These are phyloP conservation scores for Sporothrix mexicana DNA, from an alignment of 2,329 filamentous ascomycete genomes.

Conservation along the genomic window DNA sequence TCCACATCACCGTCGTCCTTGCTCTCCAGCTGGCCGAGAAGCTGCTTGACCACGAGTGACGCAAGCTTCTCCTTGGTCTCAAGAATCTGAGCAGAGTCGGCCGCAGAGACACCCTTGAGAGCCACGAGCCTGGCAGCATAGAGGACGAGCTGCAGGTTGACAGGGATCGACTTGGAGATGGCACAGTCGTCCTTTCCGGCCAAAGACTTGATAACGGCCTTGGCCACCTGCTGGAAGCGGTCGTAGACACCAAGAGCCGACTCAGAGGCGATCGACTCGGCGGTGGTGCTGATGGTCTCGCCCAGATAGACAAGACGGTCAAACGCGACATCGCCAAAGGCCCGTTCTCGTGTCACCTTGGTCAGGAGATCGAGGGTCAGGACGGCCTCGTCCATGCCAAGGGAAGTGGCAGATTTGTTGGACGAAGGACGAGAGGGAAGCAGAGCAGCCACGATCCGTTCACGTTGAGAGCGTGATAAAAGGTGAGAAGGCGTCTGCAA, in stretches of 20 bases:
- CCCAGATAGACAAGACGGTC: constrained; percentile 46
- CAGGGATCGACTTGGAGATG: background rate
- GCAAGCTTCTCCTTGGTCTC: constrained; percentile 22
- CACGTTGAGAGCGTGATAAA: constrained; percentile 52
- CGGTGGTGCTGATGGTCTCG: constrained; percentile 30
- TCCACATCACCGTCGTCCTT: constrained; percentile 28
- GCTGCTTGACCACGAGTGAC: constrained; percentile 21
- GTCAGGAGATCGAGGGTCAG: constrained; percentile 53
- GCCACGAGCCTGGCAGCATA: constrained; percentile 18
- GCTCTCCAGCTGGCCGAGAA: constrained; percentile 18
- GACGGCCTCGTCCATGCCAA: constrained; percentile 42
- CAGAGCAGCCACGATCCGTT: constrained; percentile 50
- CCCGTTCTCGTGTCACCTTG: constrained; percentile 58
- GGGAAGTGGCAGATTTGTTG: background rate
- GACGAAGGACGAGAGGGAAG: constrained; percentile 36
- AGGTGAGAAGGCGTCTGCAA: constrained; percentile 48
- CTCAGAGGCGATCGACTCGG: background rate
- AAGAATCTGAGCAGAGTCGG: background rate
- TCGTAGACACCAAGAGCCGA: constrained; percentile 27
- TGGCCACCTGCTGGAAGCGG: constrained; percentile 29
- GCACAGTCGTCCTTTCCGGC: background rate
- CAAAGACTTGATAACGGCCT: background rate
- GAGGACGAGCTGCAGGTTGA: constrained; percentile 23
- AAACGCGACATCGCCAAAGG: constrained; percentile 53
- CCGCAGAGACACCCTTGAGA: background rate